phyloP scores from a whole-genome alignment of 169 alveolate species.

The Fabrea salina region DNA sequence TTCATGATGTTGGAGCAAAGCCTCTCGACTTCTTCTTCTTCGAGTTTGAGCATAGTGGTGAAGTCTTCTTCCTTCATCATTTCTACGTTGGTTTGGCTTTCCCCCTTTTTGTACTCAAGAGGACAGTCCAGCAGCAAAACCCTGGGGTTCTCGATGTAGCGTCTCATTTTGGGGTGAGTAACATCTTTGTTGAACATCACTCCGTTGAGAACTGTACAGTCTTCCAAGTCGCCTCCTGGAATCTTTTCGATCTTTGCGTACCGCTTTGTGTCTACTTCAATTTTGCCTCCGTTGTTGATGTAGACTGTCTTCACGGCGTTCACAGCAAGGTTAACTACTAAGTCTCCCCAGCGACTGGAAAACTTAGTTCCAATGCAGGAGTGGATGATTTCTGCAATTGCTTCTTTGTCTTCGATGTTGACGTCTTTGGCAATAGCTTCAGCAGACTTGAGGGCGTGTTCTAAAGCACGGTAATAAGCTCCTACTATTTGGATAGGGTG shows the following conservation, averaged over 20 bases:
- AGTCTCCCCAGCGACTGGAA: constrained; percentile 93
- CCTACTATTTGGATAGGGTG: constrained; percentile 95
- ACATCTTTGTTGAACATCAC: constrained; percentile 97
- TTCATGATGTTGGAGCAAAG: constrained; percentile 95
- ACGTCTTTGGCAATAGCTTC: constrained; percentile 87
- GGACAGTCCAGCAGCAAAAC: constrained; percentile 96
- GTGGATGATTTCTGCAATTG: constrained; percentile 65
- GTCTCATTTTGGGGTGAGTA: constrained; percentile 97
- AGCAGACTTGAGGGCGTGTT: constrained; percentile 84
- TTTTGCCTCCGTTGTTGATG: constrained; percentile 72
- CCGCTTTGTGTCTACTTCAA: constrained; percentile 93
- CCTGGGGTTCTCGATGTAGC: constrained; percentile 94
- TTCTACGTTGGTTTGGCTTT: constrained; percentile 96
- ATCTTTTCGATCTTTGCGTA: constrained; percentile 98
- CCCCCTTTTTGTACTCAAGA: constrained; percentile 98
- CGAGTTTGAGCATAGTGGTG: constrained; percentile 92
- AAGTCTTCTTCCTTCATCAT: constrained; percentile 95
- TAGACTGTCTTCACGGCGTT: constrained; percentile 91
- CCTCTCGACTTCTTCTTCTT: constrained; percentile 95
- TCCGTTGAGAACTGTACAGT: constrained; percentile 95
- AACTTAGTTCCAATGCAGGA: constrained; percentile 91
- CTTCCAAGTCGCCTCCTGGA: constrained; percentile 99
- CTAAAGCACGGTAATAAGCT: constrained; percentile 94
- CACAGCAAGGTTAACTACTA: constrained; percentile 91
- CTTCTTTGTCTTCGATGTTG: constrained; percentile 83